Percentiles rank a stretch among this genome's conserved stretches.
Evolutionary conservation across 352 stramenopile genomes (phyloP).

Genomic region (Globisporangium rhizosaccharum): DNA sequence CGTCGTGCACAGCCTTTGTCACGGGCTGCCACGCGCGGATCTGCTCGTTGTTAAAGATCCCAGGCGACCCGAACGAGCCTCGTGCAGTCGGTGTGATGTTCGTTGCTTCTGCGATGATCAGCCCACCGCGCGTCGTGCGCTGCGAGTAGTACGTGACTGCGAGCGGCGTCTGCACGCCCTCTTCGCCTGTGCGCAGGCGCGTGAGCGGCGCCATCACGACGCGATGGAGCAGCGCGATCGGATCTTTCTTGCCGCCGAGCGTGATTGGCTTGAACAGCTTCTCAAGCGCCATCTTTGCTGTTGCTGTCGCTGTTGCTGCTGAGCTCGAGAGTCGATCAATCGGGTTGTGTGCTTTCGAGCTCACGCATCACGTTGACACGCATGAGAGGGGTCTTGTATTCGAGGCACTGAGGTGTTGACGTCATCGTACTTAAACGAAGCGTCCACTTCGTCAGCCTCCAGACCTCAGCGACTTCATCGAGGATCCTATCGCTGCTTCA

Average conservation of each 20-base stretch:
- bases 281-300: conserved; percentile 2
- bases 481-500: no score
- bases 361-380: no score
- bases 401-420: no score
- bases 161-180: conserved; percentile 14
- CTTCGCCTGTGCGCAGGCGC: conserved; percentile 10
- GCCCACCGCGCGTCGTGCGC: conserved; percentile 22
- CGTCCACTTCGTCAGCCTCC: no score
- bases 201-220: conserved; percentile 43
- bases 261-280: conserved; percentile 25
- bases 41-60: conserved; percentile 37
- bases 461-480: no score
- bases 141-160: conserved; percentile 32
- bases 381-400: no score
- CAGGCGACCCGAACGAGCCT: conserved; percentile 22
- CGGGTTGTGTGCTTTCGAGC: no score
- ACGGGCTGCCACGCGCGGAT: conserved; percentile 35
- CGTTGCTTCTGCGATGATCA: conserved; percentile 39
- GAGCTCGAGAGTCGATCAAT: background rate
- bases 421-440: no score
- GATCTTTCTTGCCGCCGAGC: conserved; percentile 19
- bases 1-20: conserved; percentile 48
- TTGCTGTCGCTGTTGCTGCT: conserved; percentile 3
- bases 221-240: conserved; percentile 27
- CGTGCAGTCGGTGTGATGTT: conserved; percentile 17